phyloP scores from a whole-genome alignment of 2,329 filamentous ascomycete genomes.

The Diaporthe ilicicola region DNA sequence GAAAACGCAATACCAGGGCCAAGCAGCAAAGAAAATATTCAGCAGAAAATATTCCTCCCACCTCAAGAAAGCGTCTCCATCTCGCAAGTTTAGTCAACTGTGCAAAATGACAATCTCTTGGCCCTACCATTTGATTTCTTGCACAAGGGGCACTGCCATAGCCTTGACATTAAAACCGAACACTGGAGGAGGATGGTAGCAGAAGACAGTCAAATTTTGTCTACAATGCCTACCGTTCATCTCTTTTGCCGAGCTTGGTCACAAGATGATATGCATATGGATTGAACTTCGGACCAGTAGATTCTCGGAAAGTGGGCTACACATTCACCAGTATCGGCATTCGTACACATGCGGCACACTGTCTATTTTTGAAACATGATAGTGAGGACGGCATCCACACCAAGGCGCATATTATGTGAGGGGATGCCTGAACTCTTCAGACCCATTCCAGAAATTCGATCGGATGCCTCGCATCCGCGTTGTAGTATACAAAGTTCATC shows the following conservation, averaged over 20 bases:
- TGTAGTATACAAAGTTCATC: constrained; percentile 28
- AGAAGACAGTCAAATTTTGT: not conserved
- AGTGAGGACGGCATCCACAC: not conserved
- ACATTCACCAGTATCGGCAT: not conserved
- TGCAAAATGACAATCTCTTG: not conserved
- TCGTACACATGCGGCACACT: not conserved
- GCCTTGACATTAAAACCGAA: not conserved
- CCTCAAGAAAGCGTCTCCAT: not conserved
- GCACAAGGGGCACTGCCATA: not conserved
- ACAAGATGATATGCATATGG: no score
- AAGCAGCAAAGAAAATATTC: not conserved
- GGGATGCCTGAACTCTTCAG: not conserved
- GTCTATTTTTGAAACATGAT: not conserved
- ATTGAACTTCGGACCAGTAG: no score
- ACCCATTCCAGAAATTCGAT: not conserved
- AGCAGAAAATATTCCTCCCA: not conserved
- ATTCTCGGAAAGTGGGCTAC: no score
- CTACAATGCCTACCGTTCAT: not conserved
- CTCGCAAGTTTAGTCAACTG: not conserved
- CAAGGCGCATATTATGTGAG: not conserved
- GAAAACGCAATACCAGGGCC: not conserved
- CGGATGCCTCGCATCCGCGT: not conserved
- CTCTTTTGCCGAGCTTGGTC: no score
- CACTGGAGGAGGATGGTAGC: not conserved
- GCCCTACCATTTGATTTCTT: not conserved